Evolutionary conservation across 1,139 yeast genomes (phyloP), one percentile per base, ranked within the genome.

Genomic region (Kurtzmaniella quercitrusa): DNA sequence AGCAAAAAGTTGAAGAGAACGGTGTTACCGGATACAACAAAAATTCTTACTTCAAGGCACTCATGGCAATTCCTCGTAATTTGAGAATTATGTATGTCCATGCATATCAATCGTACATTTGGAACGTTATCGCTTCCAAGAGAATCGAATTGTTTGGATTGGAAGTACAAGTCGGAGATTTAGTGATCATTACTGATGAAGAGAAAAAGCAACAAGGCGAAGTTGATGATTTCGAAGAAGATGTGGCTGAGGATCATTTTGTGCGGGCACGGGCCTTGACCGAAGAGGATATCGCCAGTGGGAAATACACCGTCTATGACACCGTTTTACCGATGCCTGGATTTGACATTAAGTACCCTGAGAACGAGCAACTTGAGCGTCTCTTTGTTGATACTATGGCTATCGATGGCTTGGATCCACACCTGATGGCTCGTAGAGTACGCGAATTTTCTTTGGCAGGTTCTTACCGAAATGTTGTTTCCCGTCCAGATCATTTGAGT

Each of bases 301-400:
- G 79, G 0, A 75, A 74, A 45, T 87, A 76, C 59, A 64, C 84
- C 17, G 85, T 93, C 36, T 84, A 76, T 55, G 98, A 94, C 61
- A 74, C 93, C 33, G 95, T 94, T 2, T 70, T 94, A 44, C 98
- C 99, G 12, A 78, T 95, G 2, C 98, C 99, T 2, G 99, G 99
- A 0, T 88, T 80, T 59, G 97, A 88, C 57, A 78, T 93, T 21
- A 59, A 75, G 17, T 94, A 94, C 56, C 98, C 99, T 3, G 66
- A 72, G 15, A 85, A 88, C 54, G 78, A 76, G 43, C 59, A 68
- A 36, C 67, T 91, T 43, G 71, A 69, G 50, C 71, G 81, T 36
- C 78, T 80, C 1, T 94, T 93, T 59, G 75, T 78, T 40, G 80
- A 78, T 3, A 71, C 79, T 16, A 93, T 94, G 98, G 77, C 75